Conservation (phyloP, 192 early-diverging fungal species). For the Coemansia sp. region DNA sequence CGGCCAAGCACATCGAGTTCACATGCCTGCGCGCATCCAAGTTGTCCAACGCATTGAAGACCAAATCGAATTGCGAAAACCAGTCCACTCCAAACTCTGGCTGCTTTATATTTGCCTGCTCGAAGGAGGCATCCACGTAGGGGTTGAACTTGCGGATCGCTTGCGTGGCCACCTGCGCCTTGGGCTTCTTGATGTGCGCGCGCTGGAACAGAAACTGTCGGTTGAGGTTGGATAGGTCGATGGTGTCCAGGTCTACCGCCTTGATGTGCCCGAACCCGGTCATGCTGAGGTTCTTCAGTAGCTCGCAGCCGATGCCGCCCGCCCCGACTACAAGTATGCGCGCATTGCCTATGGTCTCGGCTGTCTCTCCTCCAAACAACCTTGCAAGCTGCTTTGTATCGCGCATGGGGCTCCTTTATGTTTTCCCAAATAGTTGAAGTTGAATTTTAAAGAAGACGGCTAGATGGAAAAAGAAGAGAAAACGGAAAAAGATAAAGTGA, state of each 20-base stretch:
- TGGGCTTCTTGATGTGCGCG: constrained; percentile 88
- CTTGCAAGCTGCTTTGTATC: constrained; percentile 19
- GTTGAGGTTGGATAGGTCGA: constrained; percentile 97
- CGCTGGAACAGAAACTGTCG: constrained; percentile 99
- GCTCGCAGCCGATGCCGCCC: constrained; percentile 98
- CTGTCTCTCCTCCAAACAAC: constrained; percentile 33
- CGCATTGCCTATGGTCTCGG: constrained; percentile 9
- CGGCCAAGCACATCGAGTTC: constrained; percentile 93
- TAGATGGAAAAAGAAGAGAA: not conserved
- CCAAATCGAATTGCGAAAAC: constrained; percentile 86
- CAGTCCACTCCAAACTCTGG: constrained; percentile 78
- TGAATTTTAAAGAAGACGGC: not conserved
- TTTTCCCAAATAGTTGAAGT: too few relatives aligned
- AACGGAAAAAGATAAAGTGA: too few relatives aligned
- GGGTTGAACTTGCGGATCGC: constrained; percentile 88
- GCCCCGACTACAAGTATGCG: constrained; percentile 73
- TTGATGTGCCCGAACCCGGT: constrained; percentile 81
- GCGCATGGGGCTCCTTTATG: constrained; percentile 14
- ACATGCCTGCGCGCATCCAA: constrained; percentile 91
- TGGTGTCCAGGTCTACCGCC: constrained; percentile 95
- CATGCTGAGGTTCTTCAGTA: constrained; percentile 92
- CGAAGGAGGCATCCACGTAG: constrained; percentile 57
- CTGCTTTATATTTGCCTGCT: constrained; percentile 89
- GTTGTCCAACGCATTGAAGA: constrained; percentile 97
- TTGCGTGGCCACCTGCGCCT: constrained; percentile 82